phyloP scores from a whole-genome alignment of 805 yeast species.

The Cyberlindnera subsufficiens region DNA sequence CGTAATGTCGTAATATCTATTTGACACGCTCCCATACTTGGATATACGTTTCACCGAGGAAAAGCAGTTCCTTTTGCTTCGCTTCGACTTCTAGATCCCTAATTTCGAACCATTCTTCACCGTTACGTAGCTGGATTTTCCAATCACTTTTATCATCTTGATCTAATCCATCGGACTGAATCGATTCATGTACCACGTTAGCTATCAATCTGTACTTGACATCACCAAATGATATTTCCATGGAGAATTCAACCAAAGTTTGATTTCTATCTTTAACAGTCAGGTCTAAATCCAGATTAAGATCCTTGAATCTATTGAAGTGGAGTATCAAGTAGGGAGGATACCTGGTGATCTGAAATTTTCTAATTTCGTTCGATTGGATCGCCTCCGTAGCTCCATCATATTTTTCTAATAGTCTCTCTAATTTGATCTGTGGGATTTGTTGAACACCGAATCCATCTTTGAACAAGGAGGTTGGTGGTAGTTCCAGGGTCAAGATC shows the following conservation, averaged over 20 bases:
- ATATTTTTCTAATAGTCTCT: slow-evolving; percentile 38
- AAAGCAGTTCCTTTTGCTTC: slow-evolving; percentile 52
- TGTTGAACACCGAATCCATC: slow-evolving; percentile 38
- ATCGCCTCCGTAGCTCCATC: slow-evolving; percentile 28
- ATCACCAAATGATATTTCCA: slow-evolving; percentile 25
- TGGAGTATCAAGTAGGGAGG: slow-evolving; percentile 55
- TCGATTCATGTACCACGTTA: slow-evolving; percentile 37
- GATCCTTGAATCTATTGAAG: slow-evolving; percentile 45
- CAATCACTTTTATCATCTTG: slow-evolving; percentile 32
- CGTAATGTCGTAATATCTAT: background rate
- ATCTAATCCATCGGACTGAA: slow-evolving; percentile 16
- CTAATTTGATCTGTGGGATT: slow-evolving; percentile 47
- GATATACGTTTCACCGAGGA: slow-evolving; percentile 55
- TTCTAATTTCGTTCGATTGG: slow-evolving; percentile 27
- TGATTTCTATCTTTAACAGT: slow-evolving; percentile 43
- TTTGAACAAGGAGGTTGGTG: slow-evolving; percentile 49
- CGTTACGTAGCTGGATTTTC: slow-evolving; percentile 42
- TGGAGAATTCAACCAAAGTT: slow-evolving; percentile 58
- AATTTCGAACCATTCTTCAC: slow-evolving; percentile 52
- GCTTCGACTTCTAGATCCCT: slow-evolving; percentile 42
- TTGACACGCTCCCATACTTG: slow-evolving; percentile 55
- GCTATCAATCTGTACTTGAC: slow-evolving; percentile 38
- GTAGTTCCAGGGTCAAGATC: slow-evolving; percentile 54
- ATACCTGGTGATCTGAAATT: slow-evolving; percentile 32
- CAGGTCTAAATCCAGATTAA: slow-evolving; percentile 26